Evolutionary conservation across 768 basidiomycete genomes (phyloP).

Genomic region (Omphalotus guepiniiformis): DNA sequence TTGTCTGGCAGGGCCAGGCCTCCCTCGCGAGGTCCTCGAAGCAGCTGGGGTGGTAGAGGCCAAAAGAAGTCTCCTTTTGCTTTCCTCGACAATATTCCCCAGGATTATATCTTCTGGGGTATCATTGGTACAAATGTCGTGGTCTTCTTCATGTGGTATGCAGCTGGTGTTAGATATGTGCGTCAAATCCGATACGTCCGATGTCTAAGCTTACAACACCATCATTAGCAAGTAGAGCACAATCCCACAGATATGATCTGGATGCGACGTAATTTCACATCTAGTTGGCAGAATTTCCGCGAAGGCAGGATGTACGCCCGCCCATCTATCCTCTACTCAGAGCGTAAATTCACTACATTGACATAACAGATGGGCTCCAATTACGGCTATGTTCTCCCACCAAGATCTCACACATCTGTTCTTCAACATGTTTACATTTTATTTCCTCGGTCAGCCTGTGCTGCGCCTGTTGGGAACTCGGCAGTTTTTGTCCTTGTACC

Average conservation of each 20-base stretch:
- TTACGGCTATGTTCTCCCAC: constrained; percentile 74
- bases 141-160: constrained; percentile 59
- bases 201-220: constrained; percentile 3
- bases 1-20: constrained; percentile 6
- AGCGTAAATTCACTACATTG: constrained; percentile 8
- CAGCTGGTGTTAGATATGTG: constrained; percentile 35
- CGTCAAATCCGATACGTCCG: constrained; percentile 10
- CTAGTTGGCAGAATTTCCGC: constrained; percentile 54
- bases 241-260: constrained; percentile 35
- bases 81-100: constrained; percentile 52
- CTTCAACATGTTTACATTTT: constrained; percentile 77
- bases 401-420: constrained; percentile 53
- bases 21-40: neutral
- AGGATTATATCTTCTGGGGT: constrained; percentile 51
- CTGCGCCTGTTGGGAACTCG: constrained; percentile 60
- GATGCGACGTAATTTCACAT: constrained; percentile 63
- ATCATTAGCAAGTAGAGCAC: constrained; percentile 32
- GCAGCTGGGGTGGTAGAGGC: neutral
- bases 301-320: constrained; percentile 60
- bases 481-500: constrained; percentile 68
- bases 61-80: constrained; percentile 12
- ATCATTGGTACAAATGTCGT: constrained; percentile 61
- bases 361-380: constrained; percentile 67
- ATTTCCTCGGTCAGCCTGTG: constrained; percentile 67
- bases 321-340: neutral